Base-by-base conservation (phyloP, 140 eudicot genomes). In the Ambrosia hybrid region DNA sequence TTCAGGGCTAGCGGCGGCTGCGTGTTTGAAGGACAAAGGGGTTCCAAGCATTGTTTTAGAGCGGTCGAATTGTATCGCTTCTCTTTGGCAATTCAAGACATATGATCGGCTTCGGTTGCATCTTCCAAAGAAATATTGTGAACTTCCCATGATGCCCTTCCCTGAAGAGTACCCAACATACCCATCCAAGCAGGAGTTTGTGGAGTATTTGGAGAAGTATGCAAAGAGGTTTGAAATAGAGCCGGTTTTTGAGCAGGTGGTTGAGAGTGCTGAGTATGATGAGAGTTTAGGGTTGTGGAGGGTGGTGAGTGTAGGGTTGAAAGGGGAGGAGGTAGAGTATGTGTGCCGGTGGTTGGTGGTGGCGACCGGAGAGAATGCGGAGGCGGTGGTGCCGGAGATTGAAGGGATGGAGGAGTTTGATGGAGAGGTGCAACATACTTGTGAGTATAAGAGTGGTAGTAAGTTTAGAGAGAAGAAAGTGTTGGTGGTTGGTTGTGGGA, bases 401-500 rank as follows among this genome's bases (percentile, higher is more conserved):
- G 36, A 58, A 13, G 88, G 88, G 65, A 48, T 78, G 15, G 77
- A 77, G n/a, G 56, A 63, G 0, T 84, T 84, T 67, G 16, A 34
- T 10, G 88, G 88, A 6, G 51, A 59, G 58, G 67, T 84, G 6
- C 59, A 52, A 33, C 88, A 84, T 37, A 73, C 88, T 9, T 36
- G 79, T 33, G 77, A 60, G 76, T 84, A 84, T 74, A 74, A 49
- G 36, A 72, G 74, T 73, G 88, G 88, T 6, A 58, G 34, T 12
- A 76, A 30, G 9, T 84, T 77, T 70, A 57, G 49, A 61, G 83
- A 81, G 62, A 79, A 84, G 76, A 81, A 63, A 71, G 88, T 84
- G n/a, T 84, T 84, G 85, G 88, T 84, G 8, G 83, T 84, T 58
- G 88, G 88, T 38, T 80, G 88, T 84, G 85, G 88, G 37, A 81